Evolutionary conservation across 768 basidiomycete genomes (phyloP), one percentile per base, ranked within the genome.

Genomic region (Psilocybe sp.): DNA sequence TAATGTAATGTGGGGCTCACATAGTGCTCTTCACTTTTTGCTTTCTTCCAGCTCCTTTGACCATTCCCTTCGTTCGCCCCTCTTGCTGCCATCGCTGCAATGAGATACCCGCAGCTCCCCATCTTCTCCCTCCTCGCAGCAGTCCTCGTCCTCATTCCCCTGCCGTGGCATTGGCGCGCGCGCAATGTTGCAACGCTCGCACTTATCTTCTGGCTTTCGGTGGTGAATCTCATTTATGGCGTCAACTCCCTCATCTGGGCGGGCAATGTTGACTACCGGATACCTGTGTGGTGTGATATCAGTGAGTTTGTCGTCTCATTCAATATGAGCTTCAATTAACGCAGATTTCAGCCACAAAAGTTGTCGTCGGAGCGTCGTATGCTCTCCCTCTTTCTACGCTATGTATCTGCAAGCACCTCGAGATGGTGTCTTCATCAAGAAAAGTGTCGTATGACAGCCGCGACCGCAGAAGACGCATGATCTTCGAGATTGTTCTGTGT

Each of bases 261-360:
- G 40, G 70, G 71, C 16, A 74, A 70, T 51, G 54, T 63, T 5
- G 46, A 60, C 8, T 66, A 79, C 51, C 45, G 18, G 14, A 68
- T 73, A 0, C 81, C 80, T 0, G 65, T 81, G 2, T 87, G 81
- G 81, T 87, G 84, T 54, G 85, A 87, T 48, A 85, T 87, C 13
- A 66, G 85, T 87, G 38, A 39, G 68, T 60, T 13, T 19, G 5
- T 8, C n/a, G n/a, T n/a, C n/a, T n/a, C n/a, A n/a, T n/a, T n/a
- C n/a, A n/a, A n/a, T n/a, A n/a, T n/a, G n/a, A n/a, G n/a, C n/a
- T n/a, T n/a, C n/a, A n/a, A n/a, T n/a, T n/a, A n/a, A n/a, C n/a
- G n/a, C n/a, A n/a, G n/a, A n/a, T n/a, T n/a, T n/a, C n/a, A n/a
- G n/a, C n/a, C n/a, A n/a, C n/a, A n/a, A n/a, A n/a, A n/a, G n/a